Evolutionary conservation across 2,329 filamentous ascomycete species (phyloP).

Genomic region (Sclerotinia subarctica): DNA sequence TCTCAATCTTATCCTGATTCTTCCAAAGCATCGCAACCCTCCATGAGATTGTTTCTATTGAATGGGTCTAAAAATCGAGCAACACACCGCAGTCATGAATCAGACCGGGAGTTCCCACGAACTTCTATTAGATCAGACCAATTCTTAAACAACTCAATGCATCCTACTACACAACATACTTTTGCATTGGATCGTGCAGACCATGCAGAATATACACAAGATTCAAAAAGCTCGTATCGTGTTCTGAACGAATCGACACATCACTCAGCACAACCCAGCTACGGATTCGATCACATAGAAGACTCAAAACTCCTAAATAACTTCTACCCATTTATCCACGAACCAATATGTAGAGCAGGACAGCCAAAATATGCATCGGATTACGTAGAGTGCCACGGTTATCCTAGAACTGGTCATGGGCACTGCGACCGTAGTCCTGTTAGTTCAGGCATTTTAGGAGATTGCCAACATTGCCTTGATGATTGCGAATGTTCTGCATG

Average conservation of each 20-base stretch:
- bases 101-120: background rate
- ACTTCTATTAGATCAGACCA: background rate
- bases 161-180: background rate
- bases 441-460: constrained; percentile 28
- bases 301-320: background rate
- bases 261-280: background rate
- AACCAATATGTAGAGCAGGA: background rate
- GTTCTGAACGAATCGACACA: background rate
- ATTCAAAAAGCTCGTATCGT: background rate
- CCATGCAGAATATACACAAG: background rate
- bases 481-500: constrained; percentile 34
- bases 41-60: background rate
- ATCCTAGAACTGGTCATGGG: constrained; percentile 32
- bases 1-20: constrained; percentile 5
- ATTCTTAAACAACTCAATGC: no score
- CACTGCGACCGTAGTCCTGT: constrained; percentile 28
- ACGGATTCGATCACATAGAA: background rate
- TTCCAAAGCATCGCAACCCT: background rate
- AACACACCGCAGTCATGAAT: background rate
- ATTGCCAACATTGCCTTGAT: constrained; percentile 36
- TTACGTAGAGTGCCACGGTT: constrained; percentile 30
- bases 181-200: background rate
- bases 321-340: background rate
- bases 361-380: constrained; percentile 7
- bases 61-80: background rate